phyloP scores from a whole-genome alignment of 768 basidiomycete genomes.

The Agrocybe chaxingu region DNA sequence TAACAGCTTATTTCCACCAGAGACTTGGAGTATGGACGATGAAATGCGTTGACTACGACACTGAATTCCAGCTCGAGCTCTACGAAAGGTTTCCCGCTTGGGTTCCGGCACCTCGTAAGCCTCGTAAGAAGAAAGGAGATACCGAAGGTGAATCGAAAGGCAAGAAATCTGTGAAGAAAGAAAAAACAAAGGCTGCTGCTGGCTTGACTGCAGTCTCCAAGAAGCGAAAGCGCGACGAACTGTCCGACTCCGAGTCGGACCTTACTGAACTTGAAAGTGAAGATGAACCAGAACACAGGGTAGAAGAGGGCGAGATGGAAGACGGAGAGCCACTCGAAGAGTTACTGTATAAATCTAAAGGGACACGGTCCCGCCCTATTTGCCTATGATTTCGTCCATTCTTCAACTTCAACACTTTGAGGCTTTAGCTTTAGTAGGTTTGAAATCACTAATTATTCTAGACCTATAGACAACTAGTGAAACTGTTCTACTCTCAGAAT shows the following conservation, averaged over 20 bases:
- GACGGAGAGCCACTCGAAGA: too few relatives aligned
- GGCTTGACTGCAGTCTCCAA: too few relatives aligned
- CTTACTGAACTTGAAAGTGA: background rate
- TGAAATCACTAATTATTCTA: too few relatives aligned
- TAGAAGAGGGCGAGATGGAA: background rate
- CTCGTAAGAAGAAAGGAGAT: background rate
- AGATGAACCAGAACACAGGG: background rate
- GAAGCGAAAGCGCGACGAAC: background rate
- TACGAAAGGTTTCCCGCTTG: conserved; percentile 19
- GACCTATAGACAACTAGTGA: too few relatives aligned
- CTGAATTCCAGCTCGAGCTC: conserved; percentile 29
- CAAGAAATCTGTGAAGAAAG: background rate
- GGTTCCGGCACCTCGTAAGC: conserved; percentile 6
- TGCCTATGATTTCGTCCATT: background rate
- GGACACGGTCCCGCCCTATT: conserved; percentile 4
- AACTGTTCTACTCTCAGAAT: too few relatives aligned
- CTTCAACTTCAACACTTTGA: too few relatives aligned
- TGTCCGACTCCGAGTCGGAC: background rate
- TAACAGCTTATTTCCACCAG: conserved; percentile 11
- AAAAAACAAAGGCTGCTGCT: background rate
- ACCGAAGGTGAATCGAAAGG: background rate
- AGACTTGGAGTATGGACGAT: conserved; percentile 32
- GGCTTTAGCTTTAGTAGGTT: too few relatives aligned
- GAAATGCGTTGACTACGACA: conserved; percentile 40
- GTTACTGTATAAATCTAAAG: background rate